Evolutionary conservation across 306 rosid species (phyloP).

Genomic region (Crotalaria pallida): DNA sequence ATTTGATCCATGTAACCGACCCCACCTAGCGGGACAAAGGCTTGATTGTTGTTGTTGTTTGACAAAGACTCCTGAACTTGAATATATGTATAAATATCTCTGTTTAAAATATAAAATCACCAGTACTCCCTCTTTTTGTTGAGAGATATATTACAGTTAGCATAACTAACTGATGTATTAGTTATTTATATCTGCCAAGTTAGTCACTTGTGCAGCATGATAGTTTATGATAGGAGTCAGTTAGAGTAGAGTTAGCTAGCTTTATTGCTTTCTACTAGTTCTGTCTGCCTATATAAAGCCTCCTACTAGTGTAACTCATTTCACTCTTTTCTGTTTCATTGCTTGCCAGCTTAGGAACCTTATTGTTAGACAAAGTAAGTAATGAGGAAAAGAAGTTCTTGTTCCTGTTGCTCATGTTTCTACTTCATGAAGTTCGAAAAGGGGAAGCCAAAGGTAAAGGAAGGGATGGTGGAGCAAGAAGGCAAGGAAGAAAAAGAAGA

Average conservation of each 20-base stretch:
- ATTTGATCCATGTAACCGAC: too few relatives aligned
- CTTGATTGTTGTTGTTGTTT: too few relatives aligned
- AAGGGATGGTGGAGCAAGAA: slow-evolving; percentile 16
- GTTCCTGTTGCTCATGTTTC: slow-evolving; percentile 31
- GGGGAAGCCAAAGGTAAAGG: slow-evolving; percentile 35
- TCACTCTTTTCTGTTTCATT: slow-evolving; percentile 10
- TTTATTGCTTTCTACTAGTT: too few relatives aligned
- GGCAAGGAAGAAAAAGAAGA: slow-evolving; percentile 34
- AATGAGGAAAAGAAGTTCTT: too few relatives aligned
- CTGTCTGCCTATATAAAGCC: too few relatives aligned
- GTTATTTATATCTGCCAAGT: too few relatives aligned
- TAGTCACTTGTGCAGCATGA: too few relatives aligned
- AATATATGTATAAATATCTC: background rate
- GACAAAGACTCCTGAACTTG: background rate
- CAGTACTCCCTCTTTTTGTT: background rate
- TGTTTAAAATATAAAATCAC: background rate
- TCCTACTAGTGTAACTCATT: too few relatives aligned
- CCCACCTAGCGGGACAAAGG: too few relatives aligned
- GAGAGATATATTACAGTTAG: background rate
- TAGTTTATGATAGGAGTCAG: too few relatives aligned
- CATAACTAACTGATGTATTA: too few relatives aligned
- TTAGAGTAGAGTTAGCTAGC: too few relatives aligned
- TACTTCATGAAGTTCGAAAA: slow-evolving; percentile 38
- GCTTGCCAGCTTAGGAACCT: slow-evolving; percentile 29
- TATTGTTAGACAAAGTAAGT: slow-evolving; percentile 13